These are phyloP conservation scores for Lepiota brunneoincarnata DNA, from an alignment of 768 basidiomycete genomes.

Conservation along the genomic window DNA sequence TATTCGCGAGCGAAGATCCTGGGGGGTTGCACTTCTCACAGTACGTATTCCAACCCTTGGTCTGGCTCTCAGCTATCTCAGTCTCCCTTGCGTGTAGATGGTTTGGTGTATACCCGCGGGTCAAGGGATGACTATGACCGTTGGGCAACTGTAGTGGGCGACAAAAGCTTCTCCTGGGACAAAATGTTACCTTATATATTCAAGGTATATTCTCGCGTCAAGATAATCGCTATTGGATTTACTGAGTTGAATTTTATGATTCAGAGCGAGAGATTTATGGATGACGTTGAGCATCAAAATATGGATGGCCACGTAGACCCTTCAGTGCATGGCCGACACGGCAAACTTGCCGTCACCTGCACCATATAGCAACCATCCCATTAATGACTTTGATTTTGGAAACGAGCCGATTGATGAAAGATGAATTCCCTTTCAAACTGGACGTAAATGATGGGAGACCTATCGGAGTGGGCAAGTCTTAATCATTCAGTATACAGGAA, in stretches of 20 bases:
- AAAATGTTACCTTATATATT: slow-evolving; percentile 21
- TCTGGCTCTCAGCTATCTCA: background rate
- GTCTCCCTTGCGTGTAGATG: slow-evolving; percentile 8
- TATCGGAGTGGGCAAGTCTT: slow-evolving; percentile 15
- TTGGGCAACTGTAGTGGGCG: slow-evolving; percentile 24
- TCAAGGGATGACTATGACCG: slow-evolving; percentile 28
- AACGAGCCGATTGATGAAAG: slow-evolving; percentile 22
- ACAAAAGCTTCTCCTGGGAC: slow-evolving; percentile 32
- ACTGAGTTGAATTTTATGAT: too few relatives aligned
- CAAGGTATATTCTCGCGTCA: slow-evolving; percentile 17
- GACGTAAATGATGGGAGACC: slow-evolving; percentile 27
- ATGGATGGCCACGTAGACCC: background rate
- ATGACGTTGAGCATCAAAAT: too few relatives aligned
- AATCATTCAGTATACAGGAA: background rate
- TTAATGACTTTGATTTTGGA: slow-evolving; percentile 7
- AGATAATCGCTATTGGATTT: too few relatives aligned
- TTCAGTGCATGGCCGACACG: background rate
- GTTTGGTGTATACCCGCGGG: slow-evolving; percentile 25
- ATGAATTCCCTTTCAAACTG: slow-evolving; percentile 26
- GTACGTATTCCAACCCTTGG: slow-evolving; percentile 9
- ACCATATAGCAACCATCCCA: background rate
- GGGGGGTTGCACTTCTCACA: slow-evolving; percentile 26
- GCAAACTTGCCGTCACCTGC: background rate
- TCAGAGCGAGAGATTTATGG: too few relatives aligned
- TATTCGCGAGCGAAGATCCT: slow-evolving; percentile 24